Percentiles rank a stretch among this genome's conserved stretches.
Evolutionary conservation across 2,329 filamentous ascomycete genomes (phyloP).

Genomic region (Scolecobasidium constrictum): DNA sequence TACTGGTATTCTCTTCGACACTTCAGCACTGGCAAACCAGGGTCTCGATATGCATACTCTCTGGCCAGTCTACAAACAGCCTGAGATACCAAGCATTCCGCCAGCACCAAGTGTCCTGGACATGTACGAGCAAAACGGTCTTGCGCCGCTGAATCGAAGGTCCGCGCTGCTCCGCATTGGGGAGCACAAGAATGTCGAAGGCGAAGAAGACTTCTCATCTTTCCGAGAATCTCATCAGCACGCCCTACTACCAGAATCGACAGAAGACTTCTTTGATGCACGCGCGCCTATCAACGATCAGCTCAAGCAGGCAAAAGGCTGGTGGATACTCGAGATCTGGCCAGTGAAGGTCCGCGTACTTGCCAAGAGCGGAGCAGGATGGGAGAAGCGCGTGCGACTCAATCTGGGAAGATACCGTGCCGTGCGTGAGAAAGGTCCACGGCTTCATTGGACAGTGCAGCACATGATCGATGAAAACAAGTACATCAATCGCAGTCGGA

Average conservation of each 20-base stretch:
- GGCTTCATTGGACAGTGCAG: constrained; percentile 27
- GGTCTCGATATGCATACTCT: constrained; percentile 32
- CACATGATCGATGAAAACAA: constrained; percentile 22
- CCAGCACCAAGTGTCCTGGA: constrained; percentile 27
- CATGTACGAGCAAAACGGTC: constrained; percentile 21
- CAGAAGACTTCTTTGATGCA: constrained; percentile 33
- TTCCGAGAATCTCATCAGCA: constrained; percentile 13
- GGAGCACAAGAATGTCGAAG: not conserved
- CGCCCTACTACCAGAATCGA: constrained; percentile 26
- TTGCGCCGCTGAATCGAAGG: constrained; percentile 23
- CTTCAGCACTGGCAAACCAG: constrained; percentile 26
- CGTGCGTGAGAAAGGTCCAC: constrained; percentile 25
- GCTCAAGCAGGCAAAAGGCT: constrained; percentile 24
- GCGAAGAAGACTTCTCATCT: constrained; percentile 12
- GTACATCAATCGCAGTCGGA: constrained; percentile 23
- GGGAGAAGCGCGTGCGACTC: constrained; percentile 26
- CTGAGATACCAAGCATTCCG: constrained; percentile 19
- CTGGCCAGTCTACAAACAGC: constrained; percentile 27
- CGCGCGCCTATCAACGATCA: constrained; percentile 31
- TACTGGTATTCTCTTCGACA: constrained; percentile 33
- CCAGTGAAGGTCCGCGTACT: constrained; percentile 29
- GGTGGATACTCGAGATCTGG: constrained; percentile 35
- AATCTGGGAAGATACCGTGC: constrained; percentile 29
- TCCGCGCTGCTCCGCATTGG: constrained; percentile 17
- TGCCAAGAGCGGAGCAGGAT: constrained; percentile 19